These are phyloP conservation scores for Tuber microsphaerosporum DNA, from an alignment of 495 filamentous ascomycete genomes.

Conservation along the genomic window DNA sequence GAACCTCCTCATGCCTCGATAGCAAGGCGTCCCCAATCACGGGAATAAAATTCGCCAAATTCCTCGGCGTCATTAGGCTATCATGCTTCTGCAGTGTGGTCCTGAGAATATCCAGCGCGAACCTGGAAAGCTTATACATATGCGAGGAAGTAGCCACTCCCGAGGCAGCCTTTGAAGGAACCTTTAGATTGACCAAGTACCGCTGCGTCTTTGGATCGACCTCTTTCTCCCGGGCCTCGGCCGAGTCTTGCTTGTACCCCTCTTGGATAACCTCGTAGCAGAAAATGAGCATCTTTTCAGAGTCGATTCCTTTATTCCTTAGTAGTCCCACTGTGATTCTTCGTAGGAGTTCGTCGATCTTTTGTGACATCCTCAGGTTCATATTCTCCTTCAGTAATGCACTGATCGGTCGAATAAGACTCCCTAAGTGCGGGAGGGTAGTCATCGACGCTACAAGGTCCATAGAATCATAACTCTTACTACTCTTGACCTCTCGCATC, in stretches of 20 bases:
- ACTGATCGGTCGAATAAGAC: slow-evolving; percentile 69
- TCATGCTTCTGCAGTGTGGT: slow-evolving; percentile 73
- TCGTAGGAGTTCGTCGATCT: slow-evolving; percentile 82
- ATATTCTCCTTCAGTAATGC: slow-evolving; percentile 72
- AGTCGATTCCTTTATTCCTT: slow-evolving; percentile 66
- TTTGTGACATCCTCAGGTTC: slow-evolving; percentile 66
- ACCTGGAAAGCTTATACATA: slow-evolving; percentile 74
- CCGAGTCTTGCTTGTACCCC: slow-evolving; percentile 53
- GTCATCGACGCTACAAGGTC: slow-evolving; percentile 78
- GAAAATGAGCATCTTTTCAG: slow-evolving; percentile 74
- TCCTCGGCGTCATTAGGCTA: slow-evolving; percentile 64
- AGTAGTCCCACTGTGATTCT: slow-evolving; percentile 75
- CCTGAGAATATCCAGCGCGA: slow-evolving; percentile 78
- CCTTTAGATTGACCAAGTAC: slow-evolving; percentile 68
- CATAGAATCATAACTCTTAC: slow-evolving; percentile 96
- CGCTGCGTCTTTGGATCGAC: slow-evolving; percentile 58
- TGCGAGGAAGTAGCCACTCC: slow-evolving; percentile 63
- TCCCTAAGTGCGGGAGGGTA: slow-evolving; percentile 63
- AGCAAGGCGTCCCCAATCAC: slow-evolving; percentile 81
- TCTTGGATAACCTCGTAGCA: slow-evolving; percentile 89
- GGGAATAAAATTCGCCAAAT: slow-evolving; percentile 75
- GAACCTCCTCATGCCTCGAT: slow-evolving; percentile 78
- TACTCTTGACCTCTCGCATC: slow-evolving; percentile 96
- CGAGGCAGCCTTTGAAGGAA: slow-evolving; percentile 60
- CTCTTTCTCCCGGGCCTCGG: slow-evolving; percentile 45